Evolutionary conservation across 2,329 filamentous ascomycete genomes (phyloP).

Genomic region (Penicillium carneum): DNA sequence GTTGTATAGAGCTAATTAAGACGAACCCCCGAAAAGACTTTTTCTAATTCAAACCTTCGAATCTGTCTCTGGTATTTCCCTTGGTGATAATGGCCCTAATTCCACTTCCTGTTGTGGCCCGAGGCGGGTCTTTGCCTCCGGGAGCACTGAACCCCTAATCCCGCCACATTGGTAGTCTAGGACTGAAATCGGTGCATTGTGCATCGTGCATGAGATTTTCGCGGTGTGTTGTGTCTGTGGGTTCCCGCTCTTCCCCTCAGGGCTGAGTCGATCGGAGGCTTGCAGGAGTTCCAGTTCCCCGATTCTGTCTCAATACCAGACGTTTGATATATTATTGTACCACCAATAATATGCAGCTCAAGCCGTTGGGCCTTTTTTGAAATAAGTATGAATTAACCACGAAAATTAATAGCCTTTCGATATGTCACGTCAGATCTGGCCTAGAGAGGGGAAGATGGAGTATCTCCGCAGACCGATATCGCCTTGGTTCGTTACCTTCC

Average conservation of each 20-base stretch:
- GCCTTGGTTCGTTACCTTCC: neutral
- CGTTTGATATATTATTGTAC: neutral
- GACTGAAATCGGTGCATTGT: neutral
- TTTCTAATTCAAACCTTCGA: neutral
- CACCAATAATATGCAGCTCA: neutral
- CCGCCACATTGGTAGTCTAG: slow-evolving; percentile 22
- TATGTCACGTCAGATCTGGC: neutral
- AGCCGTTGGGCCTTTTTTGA: neutral
- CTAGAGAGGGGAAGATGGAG: neutral
- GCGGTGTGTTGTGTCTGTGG: neutral
- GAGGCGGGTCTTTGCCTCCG: slow-evolving; percentile 10
- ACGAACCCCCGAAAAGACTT: neutral
- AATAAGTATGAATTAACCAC: neutral
- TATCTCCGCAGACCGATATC: slow-evolving; percentile 2
- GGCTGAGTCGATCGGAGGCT: slow-evolving; percentile 5
- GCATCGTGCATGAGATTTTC: slow-evolving; percentile 15
- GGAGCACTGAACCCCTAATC: slow-evolving; percentile 6
- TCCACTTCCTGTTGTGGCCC: slow-evolving; percentile 1
- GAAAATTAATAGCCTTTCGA: neutral
- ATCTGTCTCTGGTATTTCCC: neutral
- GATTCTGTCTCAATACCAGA: neutral
- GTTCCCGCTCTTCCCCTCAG: neutral
- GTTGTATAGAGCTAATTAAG: neutral
- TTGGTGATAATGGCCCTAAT: slow-evolving; percentile 7
- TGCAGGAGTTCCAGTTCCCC: neutral